Base-by-base conservation (phyloP, 1,139 yeast species). In the Suhomyces bolitotheri region DNA sequence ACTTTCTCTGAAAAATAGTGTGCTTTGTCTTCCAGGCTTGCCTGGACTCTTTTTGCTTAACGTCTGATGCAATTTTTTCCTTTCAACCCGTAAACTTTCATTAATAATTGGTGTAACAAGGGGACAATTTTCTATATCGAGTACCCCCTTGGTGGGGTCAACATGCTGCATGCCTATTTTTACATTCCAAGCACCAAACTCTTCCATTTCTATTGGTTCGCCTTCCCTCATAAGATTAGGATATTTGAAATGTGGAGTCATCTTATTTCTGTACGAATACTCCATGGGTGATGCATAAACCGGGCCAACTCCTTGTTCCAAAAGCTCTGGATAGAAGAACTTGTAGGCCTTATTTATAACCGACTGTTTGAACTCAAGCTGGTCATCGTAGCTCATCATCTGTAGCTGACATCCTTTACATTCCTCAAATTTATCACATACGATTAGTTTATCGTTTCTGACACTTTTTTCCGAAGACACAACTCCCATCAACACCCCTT, bases 391-490 rank as follows among this genome's bases (percentile, higher is more conserved):
- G 4, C 53, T 40, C n/a, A 70, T 23, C 76, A 70, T 70, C 44
- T 71, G 76, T 11, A 64, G 53, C 34, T 69, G 71, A 40, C 76
- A 71, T 2, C 76, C 76, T 27, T 60, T 55, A 53, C 97, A 90
- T 39, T 72, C 73, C 12, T 88, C 81, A 61, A 90, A 92, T 53
- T 89, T 85, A 35, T 73, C 68, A 65, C 97, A 94, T 2, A 59
- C 45, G 3, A 68, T 45, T 22, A 66, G 49, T 2, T 44, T 31
- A 29, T 68, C 56, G 19, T 60, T 54, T 29, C 75, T 50, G 5
- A 27, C 40, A 3, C 50, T 43, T 2, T 32, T 29, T 17, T 31
- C 41, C 3, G 50, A 25, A 14, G 49, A 50, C 4, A 45, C 30
- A 0, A 65, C 51, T 13, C 49, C 43, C 2, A 54, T 28, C 12